These are phyloP conservation scores for Castanea crenata DNA, from an alignment of 306 rosid species.

Conservation along the genomic window DNA sequence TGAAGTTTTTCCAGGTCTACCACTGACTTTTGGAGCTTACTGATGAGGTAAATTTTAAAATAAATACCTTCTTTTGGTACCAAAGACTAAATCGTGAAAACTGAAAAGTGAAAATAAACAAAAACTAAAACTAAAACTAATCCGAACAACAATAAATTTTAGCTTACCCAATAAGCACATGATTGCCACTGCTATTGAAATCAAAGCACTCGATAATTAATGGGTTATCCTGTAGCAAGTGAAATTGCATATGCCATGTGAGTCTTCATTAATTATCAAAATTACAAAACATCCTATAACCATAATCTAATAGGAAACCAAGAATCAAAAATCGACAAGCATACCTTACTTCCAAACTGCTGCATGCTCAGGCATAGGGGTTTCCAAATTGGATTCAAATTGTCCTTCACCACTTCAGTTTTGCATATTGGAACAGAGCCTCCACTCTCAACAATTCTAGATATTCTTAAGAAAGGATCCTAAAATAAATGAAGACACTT, in stretches of 20 bases:
- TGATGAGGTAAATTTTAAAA: constrained; percentile 22
- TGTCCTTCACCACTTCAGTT: constrained; percentile 73
- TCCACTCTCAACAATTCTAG: constrained; percentile 76
- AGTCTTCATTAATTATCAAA: constrained; percentile 5
- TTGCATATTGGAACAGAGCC: constrained; percentile 79
- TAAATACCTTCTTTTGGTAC: background rate
- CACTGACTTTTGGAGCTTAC: constrained; percentile 69
- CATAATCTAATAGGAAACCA: background rate
- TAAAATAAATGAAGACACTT: constrained; percentile 22
- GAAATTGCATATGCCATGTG: background rate
- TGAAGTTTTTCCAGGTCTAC: constrained; percentile 61
- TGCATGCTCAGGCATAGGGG: constrained; percentile 54
- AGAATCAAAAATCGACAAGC: constrained; percentile 18
- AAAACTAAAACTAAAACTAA: background rate
- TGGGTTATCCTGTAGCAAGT: constrained; percentile 64
- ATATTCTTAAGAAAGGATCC: constrained; percentile 85
- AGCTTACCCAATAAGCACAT: constrained; percentile 71
- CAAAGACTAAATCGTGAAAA: background rate
- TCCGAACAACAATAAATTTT: background rate
- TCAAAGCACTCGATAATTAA: constrained; percentile 83
- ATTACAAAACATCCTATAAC: background rate
- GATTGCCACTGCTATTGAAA: constrained; percentile 79
- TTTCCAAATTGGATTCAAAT: constrained; percentile 80
- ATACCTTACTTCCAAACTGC: constrained; percentile 79
- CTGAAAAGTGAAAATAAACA: background rate